Percentiles rank a stretch among this genome's conserved stretches.
Evolutionary conservation across 2,329 filamentous ascomycete genomes (phyloP).

Genomic region (Exophiala spinifera): DNA sequence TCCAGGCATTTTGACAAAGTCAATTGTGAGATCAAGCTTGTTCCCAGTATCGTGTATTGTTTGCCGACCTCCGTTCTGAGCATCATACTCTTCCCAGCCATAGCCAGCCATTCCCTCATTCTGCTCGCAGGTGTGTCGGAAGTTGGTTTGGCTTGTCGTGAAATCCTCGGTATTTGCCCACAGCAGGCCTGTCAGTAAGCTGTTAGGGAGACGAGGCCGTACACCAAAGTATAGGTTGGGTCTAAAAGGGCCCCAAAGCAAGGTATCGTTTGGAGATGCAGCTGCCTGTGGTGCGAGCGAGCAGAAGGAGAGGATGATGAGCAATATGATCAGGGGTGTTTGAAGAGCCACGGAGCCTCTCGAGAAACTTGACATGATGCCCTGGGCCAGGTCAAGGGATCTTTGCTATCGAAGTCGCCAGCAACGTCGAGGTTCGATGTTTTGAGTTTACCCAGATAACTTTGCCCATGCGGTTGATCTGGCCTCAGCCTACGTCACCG

Average conservation of each 20-base stretch:
- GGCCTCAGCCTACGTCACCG: background rate
- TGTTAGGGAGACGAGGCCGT: slow-evolving; percentile 75
- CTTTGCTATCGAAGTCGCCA: background rate
- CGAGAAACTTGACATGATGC: slow-evolving; percentile 16
- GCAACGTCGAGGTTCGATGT: background rate
- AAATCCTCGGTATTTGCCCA: slow-evolving; percentile 86
- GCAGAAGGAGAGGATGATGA: slow-evolving; percentile 12
- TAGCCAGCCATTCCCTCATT: slow-evolving; percentile 91
- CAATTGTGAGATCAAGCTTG: slow-evolving; percentile 82
- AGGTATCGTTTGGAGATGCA: slow-evolving; percentile 64
- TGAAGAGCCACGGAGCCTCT: slow-evolving; percentile 5
- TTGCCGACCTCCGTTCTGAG: slow-evolving; percentile 79
- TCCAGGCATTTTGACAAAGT: slow-evolving; percentile 89
- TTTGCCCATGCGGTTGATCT: background rate
- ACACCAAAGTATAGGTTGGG: slow-evolving; percentile 94
- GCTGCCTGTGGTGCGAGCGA: background rate
- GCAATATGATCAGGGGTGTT: background rate
- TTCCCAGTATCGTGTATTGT: slow-evolving; percentile 89
- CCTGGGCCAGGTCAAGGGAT: background rate
- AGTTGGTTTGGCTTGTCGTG: slow-evolving; percentile 34
- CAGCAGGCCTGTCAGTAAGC: slow-evolving; percentile 76
- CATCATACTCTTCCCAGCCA: slow-evolving; percentile 97
- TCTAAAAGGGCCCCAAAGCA: slow-evolving; percentile 94
- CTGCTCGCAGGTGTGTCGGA: slow-evolving; percentile 94
- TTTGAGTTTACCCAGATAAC: background rate